Base-by-base conservation (phyloP, 2,329 filamentous ascomycete species). In the Sporothrix brasiliensis region DNA sequence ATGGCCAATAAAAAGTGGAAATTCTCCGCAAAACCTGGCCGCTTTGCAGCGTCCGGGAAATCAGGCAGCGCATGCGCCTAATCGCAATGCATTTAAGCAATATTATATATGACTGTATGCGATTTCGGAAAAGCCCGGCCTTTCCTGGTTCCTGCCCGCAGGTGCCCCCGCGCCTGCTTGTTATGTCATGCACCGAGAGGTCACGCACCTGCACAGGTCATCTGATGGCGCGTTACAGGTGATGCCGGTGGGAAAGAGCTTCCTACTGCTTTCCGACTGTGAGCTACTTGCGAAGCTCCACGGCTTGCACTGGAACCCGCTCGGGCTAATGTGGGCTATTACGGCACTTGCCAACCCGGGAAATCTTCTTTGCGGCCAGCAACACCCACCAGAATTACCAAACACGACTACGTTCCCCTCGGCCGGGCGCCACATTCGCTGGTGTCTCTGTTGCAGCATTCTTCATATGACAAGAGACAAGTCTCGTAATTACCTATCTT, bases 301-400 rank as follows among this genome's bases (percentile, higher is more conserved):
- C n/a, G 47, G 19, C 47, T 50, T 47, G 21, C 39, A 19, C 58
- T 63, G n/a, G 58, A 16, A 16, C 41, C 60, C 24, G 30, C 61
- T 71, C 65, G 63, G 68, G 53, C 68, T 63, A 69, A 61, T 67
- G 58, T 69, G 68, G 65, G 13, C 39, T 60, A 2, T 13, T n/a
- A 24, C n/a, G 34, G 44, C 50, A 66, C 63, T 66, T 66, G 63
- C 63, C 63, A 66, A 73, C 72, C 75, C 74, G 75, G 75, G 71
- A 75, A 75, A 76, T 75, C 71, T 71, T 76, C 75, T 76, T 76
- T 74, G 68, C 52, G 49, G 41, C 70, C 69, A 70, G 63, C 63
- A 73, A 39, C 54, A 39, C 30, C 54, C 54, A 58, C 54, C 19
- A 41, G n/a, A 14, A 14, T 30, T 14, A 14, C 41, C 14, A 49